These are phyloP conservation scores for Kitagawia praeruptora DNA, from an alignment of 129 eudicot genomes.

Conservation along the genomic window DNA sequence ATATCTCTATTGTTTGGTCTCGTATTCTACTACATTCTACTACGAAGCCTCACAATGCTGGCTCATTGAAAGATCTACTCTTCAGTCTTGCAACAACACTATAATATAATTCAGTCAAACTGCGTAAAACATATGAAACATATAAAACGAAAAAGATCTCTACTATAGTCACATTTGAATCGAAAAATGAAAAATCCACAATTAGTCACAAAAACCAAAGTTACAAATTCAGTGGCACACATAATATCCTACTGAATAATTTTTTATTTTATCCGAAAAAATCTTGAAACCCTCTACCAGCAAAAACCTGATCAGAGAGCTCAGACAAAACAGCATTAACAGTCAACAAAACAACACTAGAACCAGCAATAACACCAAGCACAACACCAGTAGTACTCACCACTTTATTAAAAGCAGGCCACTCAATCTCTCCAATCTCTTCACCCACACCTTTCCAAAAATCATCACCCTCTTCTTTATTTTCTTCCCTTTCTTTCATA, in stretches of 20 bases:
- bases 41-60: background rate
- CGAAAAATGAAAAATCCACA: background rate
- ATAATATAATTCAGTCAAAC: background rate
- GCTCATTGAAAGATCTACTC: background rate
- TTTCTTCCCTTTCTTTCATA: conserved; percentile 49
- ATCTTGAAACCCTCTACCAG: conserved; percentile 83
- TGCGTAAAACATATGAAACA: no score
- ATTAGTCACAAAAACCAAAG: background rate
- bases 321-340: conserved; percentile 88
- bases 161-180: background rate
- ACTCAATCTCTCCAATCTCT: conserved; percentile 76
- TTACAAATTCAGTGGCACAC: background rate
- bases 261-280: conserved; percentile 39
- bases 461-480: conserved; percentile 14
- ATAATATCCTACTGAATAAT: background rate
- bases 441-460: conserved; percentile 57
- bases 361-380: conserved; percentile 73
- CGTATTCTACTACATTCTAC: background rate
- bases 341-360: conserved; percentile 80
- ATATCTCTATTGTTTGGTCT: no score
- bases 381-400: conserved; percentile 80
- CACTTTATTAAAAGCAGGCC: conserved; percentile 72
- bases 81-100: no score
- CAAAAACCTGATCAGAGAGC: conserved; percentile 73
- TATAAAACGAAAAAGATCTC: no score